Evolutionary conservation across 208 protist species (phyloP), one percentile per base, ranked within the genome.

Genomic region (Giardia duodenalis): DNA sequence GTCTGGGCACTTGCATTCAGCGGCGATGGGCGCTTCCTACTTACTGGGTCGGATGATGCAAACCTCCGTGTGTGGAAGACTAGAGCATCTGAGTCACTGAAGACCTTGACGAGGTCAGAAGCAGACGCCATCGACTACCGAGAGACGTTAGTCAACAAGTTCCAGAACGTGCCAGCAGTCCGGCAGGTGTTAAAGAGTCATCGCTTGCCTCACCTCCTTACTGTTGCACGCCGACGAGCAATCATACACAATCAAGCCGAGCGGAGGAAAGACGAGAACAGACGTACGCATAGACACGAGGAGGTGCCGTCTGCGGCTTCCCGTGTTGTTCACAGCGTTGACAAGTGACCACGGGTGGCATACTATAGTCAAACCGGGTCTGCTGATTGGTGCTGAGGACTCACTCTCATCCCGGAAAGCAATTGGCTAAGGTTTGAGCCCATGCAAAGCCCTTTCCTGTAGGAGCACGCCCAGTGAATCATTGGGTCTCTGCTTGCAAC

Each of bases 111-210:
- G 4, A 19, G 19, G 3, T 4, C 3, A 19, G 3, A 89, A 89
- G 86, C 86, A 45, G 19, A 89, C 4, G 86, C 86, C 4, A 44
- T 45, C 4, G 4, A 4, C 39, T 44, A 45, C 44, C 4, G 42
- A 19, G 4, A 4, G 4, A 89, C 4, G 44, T 44, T 89, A 3
- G 86, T 89, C 19, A 89, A 89, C 86, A 89, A 89, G 42, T 89
- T 89, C 86, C 86, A 89, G 86, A 89, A 89, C 86, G 44, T 45
- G 3, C 42, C 86, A 42, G 86, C 4, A 42, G 19, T 89, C 44
- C 86, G 44, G 19, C 86, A 89, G 10, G 44, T 89, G 4, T 42
- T 89, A 42, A 89, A 89, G 4, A 45, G 19, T 39, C 57, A 76
- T 76, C 57, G 10, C 10, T 76, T 76, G 57, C 57, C 57, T 10